phyloP scores from a whole-genome alignment of 768 basidiomycete genomes.

The Paxillus ammoniavirescens region DNA sequence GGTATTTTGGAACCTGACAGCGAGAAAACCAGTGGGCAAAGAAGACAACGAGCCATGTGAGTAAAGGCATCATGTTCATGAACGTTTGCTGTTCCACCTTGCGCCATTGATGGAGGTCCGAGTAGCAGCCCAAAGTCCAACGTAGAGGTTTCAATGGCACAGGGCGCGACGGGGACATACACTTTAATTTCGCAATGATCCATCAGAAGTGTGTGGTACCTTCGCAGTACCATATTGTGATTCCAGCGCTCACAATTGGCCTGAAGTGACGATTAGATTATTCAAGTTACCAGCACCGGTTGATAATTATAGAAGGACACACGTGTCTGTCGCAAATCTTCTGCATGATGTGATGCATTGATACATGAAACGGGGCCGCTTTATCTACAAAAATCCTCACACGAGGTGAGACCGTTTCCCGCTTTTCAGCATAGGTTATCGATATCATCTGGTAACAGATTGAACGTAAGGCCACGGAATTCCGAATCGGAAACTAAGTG shows the following conservation, averaged over 20 bases:
- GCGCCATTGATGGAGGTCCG: background rate
- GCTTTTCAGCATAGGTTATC: background rate
- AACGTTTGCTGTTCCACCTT: slow-evolving; percentile 14
- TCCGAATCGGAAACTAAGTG: slow-evolving; percentile 3
- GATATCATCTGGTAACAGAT: background rate
- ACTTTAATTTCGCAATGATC: too few species aligned
- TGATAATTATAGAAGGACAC: background rate
- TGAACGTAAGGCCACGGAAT: background rate
- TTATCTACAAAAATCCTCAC: slow-evolving; percentile 1
- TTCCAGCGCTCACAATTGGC: too few species aligned
- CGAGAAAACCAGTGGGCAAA: background rate
- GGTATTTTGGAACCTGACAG: background rate
- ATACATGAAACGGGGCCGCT: background rate
- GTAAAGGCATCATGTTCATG: background rate
- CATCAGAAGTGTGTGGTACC: too few species aligned
- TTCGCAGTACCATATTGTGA: too few species aligned
- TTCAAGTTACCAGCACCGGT: too few species aligned
- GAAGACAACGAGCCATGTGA: background rate
- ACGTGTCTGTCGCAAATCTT: background rate
- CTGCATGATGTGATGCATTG: too few species aligned
- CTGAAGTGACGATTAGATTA: too few species aligned
- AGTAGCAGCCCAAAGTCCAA: background rate
- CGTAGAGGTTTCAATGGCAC: background rate
- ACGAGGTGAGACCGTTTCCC: background rate
- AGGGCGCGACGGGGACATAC: too few species aligned